Evolutionary conservation across 208 protist genomes (phyloP).

Genomic region (Zelonia costaricensis): DNA sequence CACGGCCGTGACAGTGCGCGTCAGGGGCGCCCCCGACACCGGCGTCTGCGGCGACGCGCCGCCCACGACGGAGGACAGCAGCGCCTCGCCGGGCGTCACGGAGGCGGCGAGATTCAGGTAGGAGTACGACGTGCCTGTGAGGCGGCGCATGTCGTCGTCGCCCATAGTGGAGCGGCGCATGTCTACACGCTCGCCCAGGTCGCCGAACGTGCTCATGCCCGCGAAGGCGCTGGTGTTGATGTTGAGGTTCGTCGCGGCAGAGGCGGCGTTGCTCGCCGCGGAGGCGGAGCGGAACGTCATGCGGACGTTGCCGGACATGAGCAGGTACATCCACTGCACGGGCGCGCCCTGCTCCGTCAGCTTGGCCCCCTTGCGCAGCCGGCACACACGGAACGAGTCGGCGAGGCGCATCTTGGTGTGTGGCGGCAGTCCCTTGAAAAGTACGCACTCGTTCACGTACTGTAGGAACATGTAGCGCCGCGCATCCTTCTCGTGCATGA

Average conservation of each 20-base stretch:
- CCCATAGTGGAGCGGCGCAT: neutral
- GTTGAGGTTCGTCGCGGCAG: neutral
- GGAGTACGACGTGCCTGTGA: neutral
- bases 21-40: neutral
- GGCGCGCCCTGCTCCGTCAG: constrained; percentile 43
- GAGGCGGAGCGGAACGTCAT: constrained; percentile 18
- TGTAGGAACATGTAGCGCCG: constrained; percentile 52
- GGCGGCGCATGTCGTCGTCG: neutral
- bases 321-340: constrained; percentile 82
- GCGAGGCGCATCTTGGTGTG: constrained; percentile 52
- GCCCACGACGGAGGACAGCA: neutral
- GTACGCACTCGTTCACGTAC: constrained; percentile 45
- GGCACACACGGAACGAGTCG: constrained; percentile 54
- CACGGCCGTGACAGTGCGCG: neutral
- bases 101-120: neutral
- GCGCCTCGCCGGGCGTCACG: neutral
- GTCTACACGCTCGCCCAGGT: neutral
- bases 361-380: constrained; percentile 37
- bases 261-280: too few relatives aligned
- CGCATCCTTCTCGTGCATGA: constrained; percentile 51
- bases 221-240: neutral
- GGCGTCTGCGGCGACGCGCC: neutral
- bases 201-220: neutral
- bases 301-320: constrained; percentile 66
- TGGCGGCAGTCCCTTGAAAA: constrained; percentile 47